phyloP scores from a whole-genome alignment of 2,329 filamentous ascomycete genomes.

The Pseudohalonectria lignicola region DNA sequence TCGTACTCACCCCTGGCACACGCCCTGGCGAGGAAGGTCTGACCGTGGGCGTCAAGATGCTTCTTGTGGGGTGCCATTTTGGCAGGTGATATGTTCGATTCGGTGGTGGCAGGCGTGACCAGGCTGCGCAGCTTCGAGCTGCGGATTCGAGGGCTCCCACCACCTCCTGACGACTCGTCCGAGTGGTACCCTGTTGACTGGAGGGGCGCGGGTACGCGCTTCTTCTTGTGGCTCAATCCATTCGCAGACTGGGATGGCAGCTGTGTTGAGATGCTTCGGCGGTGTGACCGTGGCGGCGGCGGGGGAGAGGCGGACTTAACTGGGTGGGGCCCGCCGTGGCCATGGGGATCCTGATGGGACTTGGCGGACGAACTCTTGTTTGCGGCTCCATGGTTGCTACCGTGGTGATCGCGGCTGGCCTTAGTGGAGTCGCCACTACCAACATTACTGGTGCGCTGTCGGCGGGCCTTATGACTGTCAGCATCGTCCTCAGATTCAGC shows the following conservation, averaged over 20 bases:
- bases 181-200: constrained; percentile 55
- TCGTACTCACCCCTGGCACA: constrained; percentile 80
- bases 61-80: constrained; percentile 69
- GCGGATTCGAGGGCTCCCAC: constrained; percentile 47
- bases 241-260: constrained; percentile 39
- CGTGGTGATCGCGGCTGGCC: constrained; percentile 14
- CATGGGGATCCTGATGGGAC: constrained; percentile 19
- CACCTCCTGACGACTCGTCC: constrained; percentile 53
- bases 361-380: constrained; percentile 17
- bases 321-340: constrained; percentile 20
- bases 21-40: constrained; percentile 81
- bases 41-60: constrained; percentile 82
- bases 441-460: constrained; percentile 37
- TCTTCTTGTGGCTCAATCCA: constrained; percentile 49
- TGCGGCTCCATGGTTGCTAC: constrained; percentile 20
- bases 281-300: constrained; percentile 45
- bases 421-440: constrained; percentile 19
- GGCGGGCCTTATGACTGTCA: constrained; percentile 40
- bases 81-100: constrained; percentile 53
- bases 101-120: constrained; percentile 42
- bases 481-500: constrained; percentile 47
- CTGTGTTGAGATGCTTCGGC: constrained; percentile 55
- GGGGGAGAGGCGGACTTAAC: too few relatives aligned
- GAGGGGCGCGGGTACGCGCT: constrained; percentile 48
- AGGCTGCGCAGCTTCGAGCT: constrained; percentile 46